These are phyloP conservation scores for Calonectria crousiana DNA, from an alignment of 2,329 filamentous ascomycete genomes.

Conservation along the genomic window DNA sequence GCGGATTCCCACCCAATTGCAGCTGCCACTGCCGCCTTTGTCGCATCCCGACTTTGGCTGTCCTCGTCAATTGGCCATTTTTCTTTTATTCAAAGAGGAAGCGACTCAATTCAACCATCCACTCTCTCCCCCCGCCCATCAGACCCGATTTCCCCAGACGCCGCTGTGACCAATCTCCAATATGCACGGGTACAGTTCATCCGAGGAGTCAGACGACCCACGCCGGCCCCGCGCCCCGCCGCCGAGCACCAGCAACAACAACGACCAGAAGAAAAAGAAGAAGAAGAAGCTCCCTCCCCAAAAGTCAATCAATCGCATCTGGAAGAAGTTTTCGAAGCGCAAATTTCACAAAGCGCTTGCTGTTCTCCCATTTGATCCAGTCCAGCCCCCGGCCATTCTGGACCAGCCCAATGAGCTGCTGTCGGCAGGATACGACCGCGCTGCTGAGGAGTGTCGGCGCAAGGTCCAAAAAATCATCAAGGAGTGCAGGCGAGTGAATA, in stretches of 20 bases:
- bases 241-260: conserved; percentile 48
- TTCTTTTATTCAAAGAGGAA: neutral
- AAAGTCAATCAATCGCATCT: conserved; percentile 75
- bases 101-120: neutral
- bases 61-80: neutral
- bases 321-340: conserved; percentile 69
- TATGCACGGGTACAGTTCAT: conserved; percentile 63
- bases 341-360: conserved; percentile 75
- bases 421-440: conserved; percentile 71
- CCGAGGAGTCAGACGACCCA: conserved; percentile 63
- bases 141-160: neutral
- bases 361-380: conserved; percentile 74
- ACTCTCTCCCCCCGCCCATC: too few species aligned
- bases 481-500: conserved; percentile 80
- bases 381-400: conserved; percentile 61
- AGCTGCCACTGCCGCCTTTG: neutral
- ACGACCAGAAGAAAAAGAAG: conserved; percentile 63
- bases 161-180: neutral
- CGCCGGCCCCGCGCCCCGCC: conserved; percentile 52
- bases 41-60: neutral
- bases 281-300: conserved; percentile 69
- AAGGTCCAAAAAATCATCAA: conserved; percentile 72
- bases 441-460: conserved; percentile 71
- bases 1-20: neutral
- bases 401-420: conserved; percentile 71